These are phyloP conservation scores for Clonostachys chloroleuca DNA, from an alignment of 2,329 filamentous ascomycete species.

Conservation along the genomic window DNA sequence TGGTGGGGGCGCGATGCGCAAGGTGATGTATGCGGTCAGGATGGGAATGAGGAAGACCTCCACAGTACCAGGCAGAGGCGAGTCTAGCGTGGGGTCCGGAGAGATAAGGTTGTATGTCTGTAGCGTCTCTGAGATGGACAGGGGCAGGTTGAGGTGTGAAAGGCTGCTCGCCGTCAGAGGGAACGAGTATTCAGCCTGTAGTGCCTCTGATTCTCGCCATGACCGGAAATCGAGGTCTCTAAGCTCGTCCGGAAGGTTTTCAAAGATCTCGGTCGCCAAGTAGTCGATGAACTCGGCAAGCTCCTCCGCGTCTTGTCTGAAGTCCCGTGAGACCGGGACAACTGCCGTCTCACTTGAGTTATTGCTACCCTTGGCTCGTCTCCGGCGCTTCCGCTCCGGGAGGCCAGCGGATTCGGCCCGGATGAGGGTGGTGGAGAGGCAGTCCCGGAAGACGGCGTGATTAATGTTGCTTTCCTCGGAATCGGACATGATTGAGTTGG, in stretches of 20 bases:
- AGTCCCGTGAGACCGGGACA: conserved; percentile 3
- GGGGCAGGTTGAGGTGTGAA: conserved; percentile 43
- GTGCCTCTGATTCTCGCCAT: conserved; percentile 29
- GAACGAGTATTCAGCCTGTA: conserved; percentile 51
- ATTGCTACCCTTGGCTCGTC: conserved; percentile 6
- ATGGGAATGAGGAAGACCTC: conserved; percentile 58
- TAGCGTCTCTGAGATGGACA: conserved; percentile 62
- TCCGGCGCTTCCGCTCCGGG: conserved; percentile 3
- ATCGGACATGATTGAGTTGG: too few relatives aligned
- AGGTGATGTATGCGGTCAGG: conserved; percentile 56
- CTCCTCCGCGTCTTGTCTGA: conserved; percentile 32
- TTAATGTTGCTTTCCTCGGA: conserved; percentile 7
- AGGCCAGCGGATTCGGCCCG: conserved; percentile 38
- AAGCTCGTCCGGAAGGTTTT: conserved; percentile 55
- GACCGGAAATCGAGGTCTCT: conserved; percentile 56
- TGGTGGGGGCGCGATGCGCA: conserved; percentile 57
- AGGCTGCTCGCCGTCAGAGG: conserved; percentile 50
- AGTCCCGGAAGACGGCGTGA: conserved; percentile 66
- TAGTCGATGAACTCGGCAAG: conserved; percentile 80
- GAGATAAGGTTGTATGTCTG: conserved; percentile 59
- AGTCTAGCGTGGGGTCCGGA: conserved; percentile 21
- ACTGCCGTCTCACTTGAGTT: background rate
- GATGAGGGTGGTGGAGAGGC: conserved; percentile 65
- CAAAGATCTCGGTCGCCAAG: conserved; percentile 66
- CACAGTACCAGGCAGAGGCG: conserved; percentile 28